Conservation (phyloP, 495 filamentous ascomycete species). For the Xylaria longipes region DNA sequence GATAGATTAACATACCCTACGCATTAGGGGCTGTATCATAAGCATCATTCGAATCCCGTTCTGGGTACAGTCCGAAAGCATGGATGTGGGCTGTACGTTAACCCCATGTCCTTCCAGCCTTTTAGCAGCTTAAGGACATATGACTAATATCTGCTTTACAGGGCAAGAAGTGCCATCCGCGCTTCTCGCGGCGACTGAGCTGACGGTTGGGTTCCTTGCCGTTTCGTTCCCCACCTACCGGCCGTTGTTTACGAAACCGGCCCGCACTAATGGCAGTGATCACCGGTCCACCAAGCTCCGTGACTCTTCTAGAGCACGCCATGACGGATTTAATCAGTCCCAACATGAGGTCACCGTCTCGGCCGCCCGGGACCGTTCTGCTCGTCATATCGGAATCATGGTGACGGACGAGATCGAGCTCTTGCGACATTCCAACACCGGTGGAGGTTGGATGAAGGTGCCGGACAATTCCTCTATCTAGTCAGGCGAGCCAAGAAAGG, state of each 20-base stretch:
- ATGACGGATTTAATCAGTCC: too few species aligned
- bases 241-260: background rate
- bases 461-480: too few species aligned
- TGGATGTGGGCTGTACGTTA: background rate
- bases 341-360: too few species aligned
- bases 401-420: too few species aligned
- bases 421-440: too few species aligned
- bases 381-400: too few species aligned
- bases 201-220: background rate
- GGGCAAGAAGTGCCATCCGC: too few species aligned
- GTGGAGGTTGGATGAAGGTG: background rate
- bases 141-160: too few species aligned
- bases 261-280: background rate
- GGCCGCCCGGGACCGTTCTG: too few species aligned
- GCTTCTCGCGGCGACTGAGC: background rate
- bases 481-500: too few species aligned
- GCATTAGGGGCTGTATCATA: background rate
- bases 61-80: background rate
- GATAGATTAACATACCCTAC: background rate
- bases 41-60: background rate
- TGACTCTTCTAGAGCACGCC: too few species aligned
- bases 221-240: background rate
- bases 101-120: too few species aligned
- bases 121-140: background rate
- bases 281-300: background rate